These are phyloP conservation scores for Encephalitozoon romaleae DNA, from an alignment of 371 early-diverging fungal species.

Conservation along the genomic window DNA sequence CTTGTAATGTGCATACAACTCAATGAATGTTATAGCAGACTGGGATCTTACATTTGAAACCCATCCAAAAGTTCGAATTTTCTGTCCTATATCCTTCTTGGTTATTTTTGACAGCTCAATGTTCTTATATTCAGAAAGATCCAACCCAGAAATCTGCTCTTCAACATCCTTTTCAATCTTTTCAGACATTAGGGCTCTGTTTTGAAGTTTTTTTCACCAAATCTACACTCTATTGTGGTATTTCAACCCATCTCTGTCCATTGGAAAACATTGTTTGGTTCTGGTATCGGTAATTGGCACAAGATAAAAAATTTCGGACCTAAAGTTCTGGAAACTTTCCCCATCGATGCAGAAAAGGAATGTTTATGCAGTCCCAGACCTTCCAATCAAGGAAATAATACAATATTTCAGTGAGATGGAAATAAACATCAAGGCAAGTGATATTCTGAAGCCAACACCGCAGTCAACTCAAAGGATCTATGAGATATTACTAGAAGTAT, in stretches of 20 bases:
- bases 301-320: background rate
- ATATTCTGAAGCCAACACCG: conserved; percentile 41
- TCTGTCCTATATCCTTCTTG: conserved; percentile 39
- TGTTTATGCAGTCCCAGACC: conserved; percentile 24
- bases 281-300: background rate
- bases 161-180: background rate
- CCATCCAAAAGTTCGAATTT: conserved; percentile 57
- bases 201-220: background rate
- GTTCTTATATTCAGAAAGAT: conserved; percentile 17
- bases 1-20: conserved; percentile 45
- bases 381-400: conserved; percentile 42
- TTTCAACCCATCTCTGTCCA: background rate
- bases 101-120: conserved; percentile 21
- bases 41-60: conserved; percentile 34
- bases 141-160: background rate
- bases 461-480: conserved; percentile 16
- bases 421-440: conserved; percentile 37
- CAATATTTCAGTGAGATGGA: conserved; percentile 45
- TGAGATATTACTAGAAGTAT: conserved; percentile 25
- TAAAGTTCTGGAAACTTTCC: background rate
- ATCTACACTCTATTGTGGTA: background rate
- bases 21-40: conserved; percentile 49
- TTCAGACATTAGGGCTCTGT: background rate
- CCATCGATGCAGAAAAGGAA: conserved; percentile 4
- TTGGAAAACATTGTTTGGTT: background rate